These are phyloP conservation scores for Kandelia obovata DNA, from an alignment of 345 rosid species.

Conservation along the genomic window DNA sequence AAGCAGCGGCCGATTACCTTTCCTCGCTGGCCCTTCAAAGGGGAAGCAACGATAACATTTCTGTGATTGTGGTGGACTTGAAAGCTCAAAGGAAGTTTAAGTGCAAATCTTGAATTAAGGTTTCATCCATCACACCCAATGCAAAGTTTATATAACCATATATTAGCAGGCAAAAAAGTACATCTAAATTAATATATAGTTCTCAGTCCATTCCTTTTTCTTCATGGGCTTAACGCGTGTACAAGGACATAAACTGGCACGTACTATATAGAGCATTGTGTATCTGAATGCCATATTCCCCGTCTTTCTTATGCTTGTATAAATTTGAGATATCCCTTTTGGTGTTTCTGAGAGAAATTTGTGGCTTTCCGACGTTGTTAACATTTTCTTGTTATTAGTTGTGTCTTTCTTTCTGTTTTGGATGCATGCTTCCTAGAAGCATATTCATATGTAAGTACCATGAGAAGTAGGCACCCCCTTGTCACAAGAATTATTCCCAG, in stretches of 20 bases:
- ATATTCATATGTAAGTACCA: too few relatives aligned
- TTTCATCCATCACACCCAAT: slow-evolving; percentile 14
- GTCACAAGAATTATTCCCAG: too few relatives aligned
- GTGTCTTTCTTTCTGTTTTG: neutral
- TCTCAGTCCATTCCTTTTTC: slow-evolving; percentile 66
- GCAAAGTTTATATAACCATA: slow-evolving; percentile 25
- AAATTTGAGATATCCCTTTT: slow-evolving; percentile 1
- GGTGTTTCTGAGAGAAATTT: neutral
- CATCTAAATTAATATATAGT: slow-evolving; percentile 45
- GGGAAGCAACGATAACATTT: slow-evolving; percentile 35
- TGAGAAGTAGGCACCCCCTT: too few relatives aligned
- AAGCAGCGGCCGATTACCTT: slow-evolving; percentile 34
- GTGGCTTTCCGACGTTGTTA: neutral
- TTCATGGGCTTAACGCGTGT: slow-evolving; percentile 63
- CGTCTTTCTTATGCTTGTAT: slow-evolving; percentile 3
- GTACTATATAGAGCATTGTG: slow-evolving; percentile 21
- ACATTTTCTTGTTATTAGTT: neutral
- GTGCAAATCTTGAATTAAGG: slow-evolving; percentile 44
- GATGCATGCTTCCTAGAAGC: too few relatives aligned
- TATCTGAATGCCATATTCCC: slow-evolving; percentile 17
- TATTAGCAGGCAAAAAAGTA: slow-evolving; percentile 33
- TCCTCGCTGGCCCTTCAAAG: slow-evolving; percentile 29
- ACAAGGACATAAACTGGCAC: slow-evolving; percentile 34
- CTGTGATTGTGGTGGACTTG: slow-evolving; percentile 36
- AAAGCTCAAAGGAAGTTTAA: slow-evolving; percentile 38